Conservation (phyloP, 83 land plant species). For the Picea abies region DNA sequence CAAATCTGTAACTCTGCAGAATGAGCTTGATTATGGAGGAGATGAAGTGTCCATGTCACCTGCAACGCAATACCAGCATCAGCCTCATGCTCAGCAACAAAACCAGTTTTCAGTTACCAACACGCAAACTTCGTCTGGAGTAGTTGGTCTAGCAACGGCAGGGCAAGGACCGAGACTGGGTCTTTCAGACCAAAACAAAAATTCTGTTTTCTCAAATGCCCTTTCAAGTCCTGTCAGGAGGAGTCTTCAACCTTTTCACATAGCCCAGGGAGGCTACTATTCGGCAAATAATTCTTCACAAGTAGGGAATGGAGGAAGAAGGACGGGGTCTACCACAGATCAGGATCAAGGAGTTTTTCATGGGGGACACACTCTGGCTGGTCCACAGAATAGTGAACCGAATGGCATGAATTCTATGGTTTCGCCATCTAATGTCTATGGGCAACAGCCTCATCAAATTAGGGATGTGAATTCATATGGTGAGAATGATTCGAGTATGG, state of each 20-base stretch:
- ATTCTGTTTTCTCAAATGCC: conserved; percentile 44
- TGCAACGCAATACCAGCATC: conserved; percentile 27
- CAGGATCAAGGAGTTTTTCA: conserved; percentile 10
- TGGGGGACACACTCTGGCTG: not conserved
- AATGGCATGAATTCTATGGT: conserved; percentile 6
- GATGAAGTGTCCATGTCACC: conserved; percentile 38
- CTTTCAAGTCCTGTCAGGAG: conserved; percentile 39
- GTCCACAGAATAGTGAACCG: not conserved
- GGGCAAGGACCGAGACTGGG: conserved; percentile 28
- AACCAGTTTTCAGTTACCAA: not conserved
- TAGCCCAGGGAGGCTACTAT: conserved; percentile 34
- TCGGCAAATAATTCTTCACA: not conserved
- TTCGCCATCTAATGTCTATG: not conserved
- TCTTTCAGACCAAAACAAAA: conserved; percentile 25
- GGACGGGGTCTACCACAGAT: conserved; percentile 14
- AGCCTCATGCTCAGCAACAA: conserved; percentile 30
- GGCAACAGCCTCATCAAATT: conserved; percentile 23
- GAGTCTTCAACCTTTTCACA: conserved; percentile 43
- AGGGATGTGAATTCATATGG: conserved; percentile 29
- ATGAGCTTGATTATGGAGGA: conserved; percentile 44
- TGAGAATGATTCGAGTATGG: conserved; percentile 45
- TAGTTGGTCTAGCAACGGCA: conserved; percentile 4
- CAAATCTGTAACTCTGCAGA: conserved; percentile 22
- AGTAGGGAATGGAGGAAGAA: conserved; percentile 18
- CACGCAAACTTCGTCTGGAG: conserved; percentile 7